Conservation (phyloP, 306 rosid genomes). For the Malus sieversii region DNA sequence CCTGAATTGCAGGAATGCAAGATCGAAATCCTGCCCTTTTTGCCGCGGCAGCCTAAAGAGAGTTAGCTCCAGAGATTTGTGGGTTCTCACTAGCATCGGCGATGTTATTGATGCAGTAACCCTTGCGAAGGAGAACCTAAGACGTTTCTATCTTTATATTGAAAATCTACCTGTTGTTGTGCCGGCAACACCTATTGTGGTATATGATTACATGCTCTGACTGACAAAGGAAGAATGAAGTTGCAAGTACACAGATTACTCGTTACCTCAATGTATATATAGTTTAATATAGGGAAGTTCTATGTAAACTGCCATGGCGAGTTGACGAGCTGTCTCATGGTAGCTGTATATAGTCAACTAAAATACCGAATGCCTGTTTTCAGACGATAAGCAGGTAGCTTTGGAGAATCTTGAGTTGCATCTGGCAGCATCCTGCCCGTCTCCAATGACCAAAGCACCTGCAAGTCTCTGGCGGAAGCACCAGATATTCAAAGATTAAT, state of each 20-base stretch:
- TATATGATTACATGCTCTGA: conserved; percentile 57
- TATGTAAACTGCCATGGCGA: conserved; percentile 3
- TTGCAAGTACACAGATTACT: conserved; percentile 1
- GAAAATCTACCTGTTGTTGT: conserved; percentile 42
- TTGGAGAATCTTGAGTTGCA: conserved; percentile 9
- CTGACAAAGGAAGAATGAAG: not conserved
- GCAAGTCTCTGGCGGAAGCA: not conserved
- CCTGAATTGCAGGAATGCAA: conserved; percentile 38
- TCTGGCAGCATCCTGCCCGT: not conserved
- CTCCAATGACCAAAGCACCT: conserved; percentile 3
- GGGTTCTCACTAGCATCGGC: conserved; percentile 44
- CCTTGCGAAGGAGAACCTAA: conserved; percentile 51
- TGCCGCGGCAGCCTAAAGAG: conserved; percentile 54
- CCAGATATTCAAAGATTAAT: not conserved
- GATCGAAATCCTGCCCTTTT: conserved; percentile 79
- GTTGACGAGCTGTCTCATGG: conserved; percentile 13
- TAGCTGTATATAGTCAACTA: conserved; percentile 19
- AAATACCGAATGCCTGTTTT: conserved; percentile 1
- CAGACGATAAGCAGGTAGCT: not conserved
- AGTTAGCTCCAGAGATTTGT: conserved; percentile 47
- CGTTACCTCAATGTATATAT: conserved; percentile 5
- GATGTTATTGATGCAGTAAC: conserved; percentile 48
- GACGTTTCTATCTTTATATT: conserved; percentile 44
- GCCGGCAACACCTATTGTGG: conserved; percentile 33
- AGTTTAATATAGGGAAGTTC: not conserved